Percentiles rank a stretch among this genome's conserved stretches.
Conservation (phyloP, 371 early-diverging fungal species). For the Rhizopus sp. region DNA sequence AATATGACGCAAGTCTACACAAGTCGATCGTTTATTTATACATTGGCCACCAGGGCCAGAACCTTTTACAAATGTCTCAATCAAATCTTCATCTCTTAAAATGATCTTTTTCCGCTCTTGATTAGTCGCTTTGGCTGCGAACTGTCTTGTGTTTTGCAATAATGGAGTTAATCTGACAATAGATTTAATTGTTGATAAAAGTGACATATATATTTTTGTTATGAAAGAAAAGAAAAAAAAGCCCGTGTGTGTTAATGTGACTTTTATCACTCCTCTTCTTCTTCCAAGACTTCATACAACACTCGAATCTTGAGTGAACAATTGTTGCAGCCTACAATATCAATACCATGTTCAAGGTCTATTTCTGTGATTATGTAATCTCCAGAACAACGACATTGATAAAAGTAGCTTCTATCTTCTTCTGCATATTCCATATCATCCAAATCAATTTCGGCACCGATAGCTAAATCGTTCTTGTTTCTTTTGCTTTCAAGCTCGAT, state of each 20-base stretch:
- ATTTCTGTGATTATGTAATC: conserved; percentile 51
- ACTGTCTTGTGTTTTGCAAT: conserved; percentile 1
- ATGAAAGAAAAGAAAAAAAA: neutral
- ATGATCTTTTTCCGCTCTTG: conserved; percentile 52
- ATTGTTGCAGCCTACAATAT: conserved; percentile 50
- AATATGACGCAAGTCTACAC: conserved; percentile 83
- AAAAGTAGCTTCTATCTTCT: conserved; percentile 25
- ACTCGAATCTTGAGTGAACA: conserved; percentile 59
- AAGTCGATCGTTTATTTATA: conserved; percentile 85
- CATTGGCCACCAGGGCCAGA: conserved; percentile 94
- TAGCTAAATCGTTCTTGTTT: conserved; percentile 26
- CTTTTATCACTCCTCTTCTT: conserved; percentile 8
- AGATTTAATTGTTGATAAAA: neutral
- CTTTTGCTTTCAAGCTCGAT: conserved; percentile 41
- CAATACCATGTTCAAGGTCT: conserved; percentile 52
- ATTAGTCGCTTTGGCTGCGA: conserved; percentile 1
- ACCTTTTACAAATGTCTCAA: conserved; percentile 88
- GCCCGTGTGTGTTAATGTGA: no score
- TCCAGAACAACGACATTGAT: conserved; percentile 59
- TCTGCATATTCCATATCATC: conserved; percentile 48
- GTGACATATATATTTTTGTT: neutral
- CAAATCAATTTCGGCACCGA: conserved; percentile 49
- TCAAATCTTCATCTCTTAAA: conserved; percentile 75
- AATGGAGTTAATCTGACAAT: neutral
- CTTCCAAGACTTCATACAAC: conserved; percentile 52